Evolutionary conservation across 73 alveolate species (phyloP), one percentile per base, ranked within the genome.

Genomic region (Symbiodinium natans): DNA sequence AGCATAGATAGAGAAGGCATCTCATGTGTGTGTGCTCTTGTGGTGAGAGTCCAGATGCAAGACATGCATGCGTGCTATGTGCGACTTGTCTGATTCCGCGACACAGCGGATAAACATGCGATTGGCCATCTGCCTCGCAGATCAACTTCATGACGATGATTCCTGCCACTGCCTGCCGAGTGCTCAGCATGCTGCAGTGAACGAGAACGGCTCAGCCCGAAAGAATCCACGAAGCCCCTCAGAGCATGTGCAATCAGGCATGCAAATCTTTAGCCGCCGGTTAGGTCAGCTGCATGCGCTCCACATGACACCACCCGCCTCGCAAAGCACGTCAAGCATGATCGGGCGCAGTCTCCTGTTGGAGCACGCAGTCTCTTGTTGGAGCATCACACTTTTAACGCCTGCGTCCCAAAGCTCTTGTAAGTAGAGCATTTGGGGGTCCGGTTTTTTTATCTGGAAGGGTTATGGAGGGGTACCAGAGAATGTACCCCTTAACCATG

Each of bases 121-220:
- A n/a, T n/a, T n/a, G n/a, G n/a, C n/a, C n/a, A n/a, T n/a, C n/a
- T n/a, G n/a, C n/a, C 36, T 40, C 39, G 36, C 27, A 88, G 95
- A 83, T 88, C 86, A 88, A 88, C 54, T 88, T 88, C 95, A 59
- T 88, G 95, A 88, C 95, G 36, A 88, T 88, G 95, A 33, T 88
- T 34, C 95, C 95, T 2, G 95, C 68, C 31, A 88, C 95, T 25
- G 95, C 95, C 27, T 88, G 95, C 46, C 38, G 31, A 83, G 42
- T 27, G 29, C 85, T 31, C 41, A 74, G 48, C 31, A 36, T 74
- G 27, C 36, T 2, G 31, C 17, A 8, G 27, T 21, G 5, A 0
- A 34, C 34, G 4, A 5, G 80, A n/a, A n/a, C n/a, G n/a, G n/a
- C n/a, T n/a, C n/a, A n/a, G n/a, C n/a, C n/a, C n/a, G n/a, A n/a